Percentiles rank a stretch among this genome's conserved stretches.
These are phyloP conservation scores for Glycine soja DNA, from an alignment of 306 rosid genomes.

Conservation along the genomic window DNA sequence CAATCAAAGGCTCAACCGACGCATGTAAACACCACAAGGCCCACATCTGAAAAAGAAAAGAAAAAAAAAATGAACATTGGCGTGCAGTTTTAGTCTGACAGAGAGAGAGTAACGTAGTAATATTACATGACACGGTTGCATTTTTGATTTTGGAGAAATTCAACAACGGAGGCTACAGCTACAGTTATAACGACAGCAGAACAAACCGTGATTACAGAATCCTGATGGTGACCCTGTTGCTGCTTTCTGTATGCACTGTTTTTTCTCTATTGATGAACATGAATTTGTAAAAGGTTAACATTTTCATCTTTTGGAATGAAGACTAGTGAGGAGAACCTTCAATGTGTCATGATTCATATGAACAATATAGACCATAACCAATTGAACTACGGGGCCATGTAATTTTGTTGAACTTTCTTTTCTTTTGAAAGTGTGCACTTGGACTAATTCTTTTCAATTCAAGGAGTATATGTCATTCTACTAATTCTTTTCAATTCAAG, in stretches of 20 bases:
- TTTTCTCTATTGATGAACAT: neutral
- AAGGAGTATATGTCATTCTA: too few species aligned
- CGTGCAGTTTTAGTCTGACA: conserved; percentile 32
- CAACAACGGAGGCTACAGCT: conserved; percentile 42
- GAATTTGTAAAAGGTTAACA: neutral
- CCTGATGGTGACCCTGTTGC: conserved; percentile 42
- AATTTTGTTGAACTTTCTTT: neutral
- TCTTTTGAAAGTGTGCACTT: too few species aligned
- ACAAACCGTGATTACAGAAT: conserved; percentile 50
- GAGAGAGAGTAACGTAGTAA: conserved; percentile 22
- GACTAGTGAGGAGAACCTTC: neutral
- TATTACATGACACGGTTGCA: conserved; percentile 17
- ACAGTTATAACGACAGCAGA: conserved; percentile 61
- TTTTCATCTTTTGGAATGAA: conserved; percentile 8
- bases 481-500: too few species aligned
- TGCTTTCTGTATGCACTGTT: conserved; percentile 24
- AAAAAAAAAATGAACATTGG: conserved; percentile 26
- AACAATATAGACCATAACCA: neutral
- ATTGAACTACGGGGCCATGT: conserved; percentile 36
- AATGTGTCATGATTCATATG: neutral
- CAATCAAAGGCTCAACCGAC: conserved; percentile 64
- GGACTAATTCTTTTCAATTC: too few species aligned
- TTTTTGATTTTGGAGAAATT: conserved; percentile 39
- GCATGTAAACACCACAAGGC: conserved; percentile 44
- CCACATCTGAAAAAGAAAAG: conserved; percentile 35